A percentile compares a stretch with the other conserved stretches of the same genome.
Conservation (phyloP, 495 filamentous ascomycete species). For the Lasiosphaeris hirsuta region DNA sequence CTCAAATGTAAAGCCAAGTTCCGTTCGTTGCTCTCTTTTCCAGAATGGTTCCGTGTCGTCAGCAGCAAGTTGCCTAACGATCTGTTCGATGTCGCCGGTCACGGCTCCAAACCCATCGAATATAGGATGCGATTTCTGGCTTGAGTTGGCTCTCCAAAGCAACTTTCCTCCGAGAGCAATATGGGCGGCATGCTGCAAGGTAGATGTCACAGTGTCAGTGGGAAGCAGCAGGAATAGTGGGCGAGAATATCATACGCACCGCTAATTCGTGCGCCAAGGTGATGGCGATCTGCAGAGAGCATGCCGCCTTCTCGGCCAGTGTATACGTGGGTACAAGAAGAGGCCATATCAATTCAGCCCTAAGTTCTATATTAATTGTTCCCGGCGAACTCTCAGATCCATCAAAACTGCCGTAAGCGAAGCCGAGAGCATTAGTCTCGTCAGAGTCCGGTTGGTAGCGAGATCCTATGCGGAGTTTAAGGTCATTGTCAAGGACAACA, state of each 20-base stretch:
- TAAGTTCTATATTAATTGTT: too few relatives aligned
- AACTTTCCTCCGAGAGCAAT: neutral
- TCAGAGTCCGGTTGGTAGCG: too few relatives aligned
- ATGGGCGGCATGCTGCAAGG: neutral
- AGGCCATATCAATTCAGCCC: conserved; percentile 34
- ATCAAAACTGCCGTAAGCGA: neutral
- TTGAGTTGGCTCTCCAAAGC: neutral
- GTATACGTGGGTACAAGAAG: conserved; percentile 28
- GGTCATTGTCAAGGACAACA: too few relatives aligned
- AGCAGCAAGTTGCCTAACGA: too few relatives aligned
- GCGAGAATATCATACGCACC: conserved; percentile 16
- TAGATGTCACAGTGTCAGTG: too few relatives aligned
- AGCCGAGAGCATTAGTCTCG: too few relatives aligned
- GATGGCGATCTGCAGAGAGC: conserved; percentile 22
- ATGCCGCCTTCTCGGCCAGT: conserved; percentile 28
- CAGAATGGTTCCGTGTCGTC: neutral
- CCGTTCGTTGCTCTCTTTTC: neutral
- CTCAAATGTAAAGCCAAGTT: neutral
- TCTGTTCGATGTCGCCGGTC: too few relatives aligned
- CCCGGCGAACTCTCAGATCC: too few relatives aligned
- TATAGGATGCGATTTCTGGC: too few relatives aligned
- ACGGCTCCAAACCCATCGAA: too few relatives aligned
- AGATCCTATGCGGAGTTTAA: too few relatives aligned
- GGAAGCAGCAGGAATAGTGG: neutral
- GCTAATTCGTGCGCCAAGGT: conserved; percentile 34